A percentile compares a stretch with the other conserved stretches of the same genome.
Conservation (phyloP, 768 basidiomycete species). For the Calvatia gigantea region DNA sequence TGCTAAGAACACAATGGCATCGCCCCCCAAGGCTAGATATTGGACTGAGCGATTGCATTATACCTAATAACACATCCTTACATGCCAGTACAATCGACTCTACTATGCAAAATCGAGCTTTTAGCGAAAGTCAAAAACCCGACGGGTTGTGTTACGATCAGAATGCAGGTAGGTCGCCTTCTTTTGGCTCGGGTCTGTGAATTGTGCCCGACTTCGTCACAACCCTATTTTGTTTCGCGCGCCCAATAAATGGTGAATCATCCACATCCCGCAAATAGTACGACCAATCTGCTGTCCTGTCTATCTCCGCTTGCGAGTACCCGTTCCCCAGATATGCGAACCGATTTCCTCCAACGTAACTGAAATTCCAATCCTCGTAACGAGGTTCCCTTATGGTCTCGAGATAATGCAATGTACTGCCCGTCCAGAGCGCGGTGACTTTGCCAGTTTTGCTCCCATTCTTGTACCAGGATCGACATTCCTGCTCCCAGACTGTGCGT, state of each 20-base stretch:
- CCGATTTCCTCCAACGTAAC: constrained; percentile 23
- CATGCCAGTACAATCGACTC: no score
- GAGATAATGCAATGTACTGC: constrained; percentile 28
- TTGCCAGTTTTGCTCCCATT: constrained; percentile 19
- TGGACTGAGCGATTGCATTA: no score
- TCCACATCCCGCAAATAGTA: constrained; percentile 24
- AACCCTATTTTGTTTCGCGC: constrained; percentile 13
- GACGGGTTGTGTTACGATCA: no score
- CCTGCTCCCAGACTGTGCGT: constrained; percentile 22
- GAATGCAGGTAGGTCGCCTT: no score
- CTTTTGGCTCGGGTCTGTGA: neutral
- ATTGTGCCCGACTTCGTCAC: constrained; percentile 4
- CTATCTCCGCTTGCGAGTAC: constrained; percentile 25
- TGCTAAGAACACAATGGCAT: constrained; percentile 75
- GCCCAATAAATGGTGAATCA: constrained; percentile 16
- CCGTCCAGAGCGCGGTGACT: constrained; percentile 27
- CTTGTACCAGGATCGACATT: constrained; percentile 31
- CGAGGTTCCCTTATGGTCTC: constrained; percentile 25
- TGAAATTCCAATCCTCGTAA: constrained; percentile 30
- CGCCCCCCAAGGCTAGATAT: no score
- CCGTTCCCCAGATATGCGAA: constrained; percentile 28
- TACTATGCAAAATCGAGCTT: no score
- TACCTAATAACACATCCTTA: no score
- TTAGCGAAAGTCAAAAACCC: no score
- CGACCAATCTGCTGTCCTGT: constrained; percentile 24